A percentile compares a stretch with the other conserved stretches of the same genome.
phyloP scores from a whole-genome alignment of 2,329 filamentous ascomycete species.

The Colletotrichum godetiae region DNA sequence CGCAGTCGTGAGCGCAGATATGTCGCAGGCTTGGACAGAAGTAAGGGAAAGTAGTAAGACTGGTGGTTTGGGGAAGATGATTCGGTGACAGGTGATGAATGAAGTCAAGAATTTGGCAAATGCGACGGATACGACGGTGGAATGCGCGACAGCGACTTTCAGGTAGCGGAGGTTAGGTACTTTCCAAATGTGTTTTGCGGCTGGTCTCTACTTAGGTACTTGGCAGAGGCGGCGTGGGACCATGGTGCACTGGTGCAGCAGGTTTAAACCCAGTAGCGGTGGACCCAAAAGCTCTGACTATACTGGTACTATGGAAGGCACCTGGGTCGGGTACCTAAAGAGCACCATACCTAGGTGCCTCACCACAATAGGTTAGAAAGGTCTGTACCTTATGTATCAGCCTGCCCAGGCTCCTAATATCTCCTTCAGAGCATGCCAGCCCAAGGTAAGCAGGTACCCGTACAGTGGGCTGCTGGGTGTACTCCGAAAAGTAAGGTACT shows the following conservation, averaged over 20 bases:
- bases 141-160: slow-evolving; percentile 9
- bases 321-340: no score
- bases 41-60: not conserved
- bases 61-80: not conserved
- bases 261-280: not conserved
- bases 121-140: not conserved
- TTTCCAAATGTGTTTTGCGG: not conserved
- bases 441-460: no score
- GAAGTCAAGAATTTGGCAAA: not conserved
- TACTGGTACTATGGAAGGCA: not conserved
- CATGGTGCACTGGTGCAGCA: not conserved
- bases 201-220: not conserved
- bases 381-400: no score
- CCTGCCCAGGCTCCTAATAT: no score
- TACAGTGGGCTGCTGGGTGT: no score
- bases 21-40: not conserved
- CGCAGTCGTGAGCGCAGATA: not conserved
- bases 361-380: no score
- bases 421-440: no score
- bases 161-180: not conserved
- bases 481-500: no score
- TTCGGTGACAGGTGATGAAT: not conserved
- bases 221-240: not conserved
- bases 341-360: not conserved
- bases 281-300: not conserved